These are phyloP conservation scores for Backusella liffmaniae DNA, from an alignment of 192 early-diverging fungal genomes.

Conservation along the genomic window DNA sequence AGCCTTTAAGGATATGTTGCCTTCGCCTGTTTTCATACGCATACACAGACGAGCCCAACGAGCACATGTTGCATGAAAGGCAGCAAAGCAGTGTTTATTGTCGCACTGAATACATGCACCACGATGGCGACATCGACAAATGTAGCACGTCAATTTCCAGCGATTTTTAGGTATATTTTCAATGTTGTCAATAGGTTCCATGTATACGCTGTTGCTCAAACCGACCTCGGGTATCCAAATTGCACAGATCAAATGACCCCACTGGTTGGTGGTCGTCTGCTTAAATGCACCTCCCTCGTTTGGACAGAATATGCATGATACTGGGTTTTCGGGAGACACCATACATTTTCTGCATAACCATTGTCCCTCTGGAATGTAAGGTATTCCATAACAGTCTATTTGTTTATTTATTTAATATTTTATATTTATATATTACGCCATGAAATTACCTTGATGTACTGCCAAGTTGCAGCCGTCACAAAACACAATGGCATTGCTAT, in stretches of 20 bases:
- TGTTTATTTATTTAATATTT: background rate
- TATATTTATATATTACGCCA: too few relatives aligned
- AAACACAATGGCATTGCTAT: slow-evolving; percentile 98
- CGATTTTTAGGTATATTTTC: slow-evolving; percentile 86
- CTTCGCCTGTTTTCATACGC: slow-evolving; percentile 65
- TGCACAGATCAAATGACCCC: slow-evolving; percentile 96
- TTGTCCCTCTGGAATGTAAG: slow-evolving; percentile 98
- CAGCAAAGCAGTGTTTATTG: slow-evolving; percentile 82
- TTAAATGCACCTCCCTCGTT: slow-evolving; percentile 95
- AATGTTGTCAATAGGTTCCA: slow-evolving; percentile 97
- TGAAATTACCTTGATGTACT: slow-evolving; percentile 85
- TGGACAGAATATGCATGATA: slow-evolving; percentile 91
- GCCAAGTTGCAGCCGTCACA: slow-evolving; percentile 99
- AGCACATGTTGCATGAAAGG: slow-evolving; percentile 95
- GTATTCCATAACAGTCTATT: slow-evolving; percentile 96
- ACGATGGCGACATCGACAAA: slow-evolving; percentile 70
- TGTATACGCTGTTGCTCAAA: slow-evolving; percentile 87
- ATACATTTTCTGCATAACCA: slow-evolving; percentile 99
- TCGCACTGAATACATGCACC: slow-evolving; percentile 97
- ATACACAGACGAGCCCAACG: slow-evolving; percentile 85
- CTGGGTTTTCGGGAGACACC: slow-evolving; percentile 87
- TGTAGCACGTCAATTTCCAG: slow-evolving; percentile 85
- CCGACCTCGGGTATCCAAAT: slow-evolving; percentile 96
- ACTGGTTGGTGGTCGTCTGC: slow-evolving; percentile 87
- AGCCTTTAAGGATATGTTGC: slow-evolving; percentile 56